Conservation (phyloP, 345 rosid genomes). For the Rubroshorea leprosula region DNA sequence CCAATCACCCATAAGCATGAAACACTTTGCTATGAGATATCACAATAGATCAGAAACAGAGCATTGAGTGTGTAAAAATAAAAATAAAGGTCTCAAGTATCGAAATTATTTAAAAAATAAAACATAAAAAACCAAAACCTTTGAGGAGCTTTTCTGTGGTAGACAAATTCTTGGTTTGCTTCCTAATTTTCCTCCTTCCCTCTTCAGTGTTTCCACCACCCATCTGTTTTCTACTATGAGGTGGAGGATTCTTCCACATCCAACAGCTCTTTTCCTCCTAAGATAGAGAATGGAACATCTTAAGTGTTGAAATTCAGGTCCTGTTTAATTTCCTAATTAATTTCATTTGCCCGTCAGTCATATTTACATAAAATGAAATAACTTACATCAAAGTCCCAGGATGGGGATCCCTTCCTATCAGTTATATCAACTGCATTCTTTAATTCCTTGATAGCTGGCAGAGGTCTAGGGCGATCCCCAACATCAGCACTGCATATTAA, state of each 20-base stretch:
- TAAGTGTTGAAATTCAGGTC: too few species aligned
- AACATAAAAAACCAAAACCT: constrained; percentile 53
- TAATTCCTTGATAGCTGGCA: neutral
- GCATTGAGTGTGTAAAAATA: too few species aligned
- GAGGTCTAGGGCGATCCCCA: constrained; percentile 9
- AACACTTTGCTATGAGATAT: too few species aligned
- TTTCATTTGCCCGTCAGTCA: too few species aligned
- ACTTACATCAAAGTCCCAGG: constrained; percentile 11
- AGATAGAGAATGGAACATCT: too few species aligned
- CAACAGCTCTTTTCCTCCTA: constrained; percentile 19
- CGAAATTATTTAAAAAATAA: too few species aligned
- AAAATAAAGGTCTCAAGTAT: too few species aligned
- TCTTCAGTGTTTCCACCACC: constrained; percentile 21
- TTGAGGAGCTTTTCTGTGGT: constrained; percentile 40
- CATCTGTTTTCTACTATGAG: constrained; percentile 24
- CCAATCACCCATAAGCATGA: too few species aligned
- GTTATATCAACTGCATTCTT: constrained; percentile 4
- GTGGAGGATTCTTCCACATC: constrained; percentile 35
- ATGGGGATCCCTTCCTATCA: neutral
- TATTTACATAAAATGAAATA: neutral
- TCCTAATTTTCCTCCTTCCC: constrained; percentile 15
- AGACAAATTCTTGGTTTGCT: too few species aligned
- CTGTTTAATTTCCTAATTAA: too few species aligned
- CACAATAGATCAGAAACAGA: too few species aligned
- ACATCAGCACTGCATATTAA: constrained; percentile 11